Percentiles rank a stretch among this genome's conserved stretches.
phyloP scores from a whole-genome alignment of 768 basidiomycete genomes.

The Kwoniella botswanensis region DNA sequence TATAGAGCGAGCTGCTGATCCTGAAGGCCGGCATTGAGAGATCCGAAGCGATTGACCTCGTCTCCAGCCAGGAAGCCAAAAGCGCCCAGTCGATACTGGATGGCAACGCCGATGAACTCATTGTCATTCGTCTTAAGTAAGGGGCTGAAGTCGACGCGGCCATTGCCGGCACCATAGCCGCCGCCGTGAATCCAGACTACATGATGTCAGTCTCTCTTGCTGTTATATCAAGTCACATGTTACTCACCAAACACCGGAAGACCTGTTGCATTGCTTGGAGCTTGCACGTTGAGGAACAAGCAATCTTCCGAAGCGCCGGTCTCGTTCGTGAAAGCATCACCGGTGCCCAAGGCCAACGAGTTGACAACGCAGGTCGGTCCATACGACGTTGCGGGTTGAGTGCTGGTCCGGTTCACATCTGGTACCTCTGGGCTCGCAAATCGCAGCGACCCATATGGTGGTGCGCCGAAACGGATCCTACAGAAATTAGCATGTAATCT shows the following conservation, averaged over 20 bases:
- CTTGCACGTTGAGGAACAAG: slow-evolving; percentile 8
- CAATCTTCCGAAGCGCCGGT: slow-evolving; percentile 4
- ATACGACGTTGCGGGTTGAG: too few species aligned
- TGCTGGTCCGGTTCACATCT: too few species aligned
- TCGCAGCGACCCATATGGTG: too few species aligned
- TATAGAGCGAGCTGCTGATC: neutral
- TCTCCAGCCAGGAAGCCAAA: neutral
- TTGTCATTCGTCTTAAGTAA: neutral
- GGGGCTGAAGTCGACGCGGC: too few species aligned
- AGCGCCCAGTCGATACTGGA: slow-evolving; percentile 4
- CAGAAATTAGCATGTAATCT: too few species aligned
- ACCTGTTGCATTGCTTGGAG: neutral
- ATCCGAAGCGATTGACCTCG: neutral
- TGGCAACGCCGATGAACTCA: neutral
- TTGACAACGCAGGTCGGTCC: too few species aligned
- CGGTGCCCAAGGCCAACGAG: too few species aligned
- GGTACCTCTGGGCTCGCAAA: too few species aligned
- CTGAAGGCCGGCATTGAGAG: neutral
- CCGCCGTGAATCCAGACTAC: slow-evolving; percentile 13
- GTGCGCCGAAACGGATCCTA: too few species aligned
- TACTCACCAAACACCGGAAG: slow-evolving; percentile 3
- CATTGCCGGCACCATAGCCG: neutral
- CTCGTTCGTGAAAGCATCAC: too few species aligned
- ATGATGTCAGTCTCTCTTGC: too few species aligned
- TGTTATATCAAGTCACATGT: too few species aligned